Conservation (phyloP, 208 protist genomes). For the Zelonia costaricensis region DNA sequence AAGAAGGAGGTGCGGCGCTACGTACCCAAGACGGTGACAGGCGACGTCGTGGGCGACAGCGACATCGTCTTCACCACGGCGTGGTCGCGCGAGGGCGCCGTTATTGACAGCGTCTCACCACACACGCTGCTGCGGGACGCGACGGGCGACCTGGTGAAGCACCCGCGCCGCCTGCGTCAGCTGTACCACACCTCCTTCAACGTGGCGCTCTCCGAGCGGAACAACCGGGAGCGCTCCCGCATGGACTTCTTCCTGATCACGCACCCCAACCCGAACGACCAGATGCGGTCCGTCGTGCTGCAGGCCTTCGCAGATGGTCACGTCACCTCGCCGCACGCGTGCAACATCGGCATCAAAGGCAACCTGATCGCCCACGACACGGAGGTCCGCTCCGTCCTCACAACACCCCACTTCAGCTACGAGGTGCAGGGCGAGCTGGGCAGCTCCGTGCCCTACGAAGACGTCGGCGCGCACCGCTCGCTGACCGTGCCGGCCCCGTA, state of each 20-base stretch:
- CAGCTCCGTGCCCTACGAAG: slow-evolving; percentile 61
- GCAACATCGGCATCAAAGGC: slow-evolving; percentile 21
- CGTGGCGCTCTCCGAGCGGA: slow-evolving; percentile 26
- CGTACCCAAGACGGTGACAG: slow-evolving; percentile 1
- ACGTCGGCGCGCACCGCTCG: slow-evolving; percentile 31
- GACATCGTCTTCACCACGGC: slow-evolving; percentile 42
- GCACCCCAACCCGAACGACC: slow-evolving; percentile 9
- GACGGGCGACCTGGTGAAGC: slow-evolving; percentile 28
- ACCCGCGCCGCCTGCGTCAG: slow-evolving; percentile 14
- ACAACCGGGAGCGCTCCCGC: slow-evolving; percentile 1
- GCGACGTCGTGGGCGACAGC: slow-evolving; percentile 26
- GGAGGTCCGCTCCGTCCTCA: slow-evolving; percentile 17
- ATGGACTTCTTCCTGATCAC: slow-evolving; percentile 6
- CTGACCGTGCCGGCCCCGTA: slow-evolving; percentile 44
- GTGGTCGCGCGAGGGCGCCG: slow-evolving; percentile 47
- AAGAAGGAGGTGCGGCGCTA: background rate
- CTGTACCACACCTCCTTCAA: slow-evolving; percentile 22
- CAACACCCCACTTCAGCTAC: slow-evolving; percentile 1
- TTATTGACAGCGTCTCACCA: slow-evolving; percentile 57
- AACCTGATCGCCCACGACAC: slow-evolving; percentile 1
- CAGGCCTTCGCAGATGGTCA: slow-evolving; percentile 22
- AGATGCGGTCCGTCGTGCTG: slow-evolving; percentile 14
- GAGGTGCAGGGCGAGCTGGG: slow-evolving; percentile 43
- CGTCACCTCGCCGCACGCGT: slow-evolving; percentile 19
- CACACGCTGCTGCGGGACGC: slow-evolving; percentile 47